A percentile compares a stretch with the other conserved stretches of the same genome.
These are phyloP conservation scores for Phytophthora cajani DNA, from an alignment of 352 stramenopile species.

Conservation along the genomic window DNA sequence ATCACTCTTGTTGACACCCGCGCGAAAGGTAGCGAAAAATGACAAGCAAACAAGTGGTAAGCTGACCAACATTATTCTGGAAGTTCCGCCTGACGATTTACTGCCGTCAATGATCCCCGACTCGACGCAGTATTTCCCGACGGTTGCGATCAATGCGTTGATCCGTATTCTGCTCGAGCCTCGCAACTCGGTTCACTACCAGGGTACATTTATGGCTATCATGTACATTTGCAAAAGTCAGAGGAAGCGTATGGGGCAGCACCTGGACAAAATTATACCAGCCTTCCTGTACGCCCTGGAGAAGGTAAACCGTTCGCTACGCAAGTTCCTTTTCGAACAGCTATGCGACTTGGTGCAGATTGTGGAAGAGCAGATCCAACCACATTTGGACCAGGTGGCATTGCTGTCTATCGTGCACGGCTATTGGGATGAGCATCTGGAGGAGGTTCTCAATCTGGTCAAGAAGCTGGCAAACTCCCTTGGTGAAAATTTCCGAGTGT, in stretches of 20 bases:
- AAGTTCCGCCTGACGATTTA: constrained; percentile 75
- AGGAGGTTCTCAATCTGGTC: constrained; percentile 97
- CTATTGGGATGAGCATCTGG: constrained; percentile 94
- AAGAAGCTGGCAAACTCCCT: constrained; percentile 92
- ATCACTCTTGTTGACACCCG: constrained; percentile 57
- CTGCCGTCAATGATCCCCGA: constrained; percentile 85
- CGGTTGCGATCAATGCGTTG: constrained; percentile 96
- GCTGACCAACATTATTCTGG: constrained; percentile 64
- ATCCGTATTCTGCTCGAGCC: constrained; percentile 98
- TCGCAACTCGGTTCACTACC: constrained; percentile 96
- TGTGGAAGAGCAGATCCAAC: constrained; percentile 96
- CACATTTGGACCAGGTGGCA: constrained; percentile 83
- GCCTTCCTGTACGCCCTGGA: constrained; percentile 96
- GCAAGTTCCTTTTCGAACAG: constrained; percentile 97
- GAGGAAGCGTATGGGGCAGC: constrained; percentile 93
- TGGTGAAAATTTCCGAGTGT: constrained; percentile 88
- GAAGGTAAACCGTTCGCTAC: constrained; percentile 81
- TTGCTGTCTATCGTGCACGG: constrained; percentile 85
- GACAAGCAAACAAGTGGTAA: constrained; percentile 80
- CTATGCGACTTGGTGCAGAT: constrained; percentile 96
- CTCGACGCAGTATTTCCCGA: constrained; percentile 96
- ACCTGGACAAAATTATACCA: constrained; percentile 97
- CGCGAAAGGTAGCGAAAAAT: constrained; percentile 67
- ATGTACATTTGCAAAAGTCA: constrained; percentile 99
- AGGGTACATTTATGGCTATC: constrained; percentile 97